Evolutionary conservation across 768 basidiomycete species (phyloP), one percentile per base, ranked within the genome.

Genomic region (Paxillus ammoniavirescens): DNA sequence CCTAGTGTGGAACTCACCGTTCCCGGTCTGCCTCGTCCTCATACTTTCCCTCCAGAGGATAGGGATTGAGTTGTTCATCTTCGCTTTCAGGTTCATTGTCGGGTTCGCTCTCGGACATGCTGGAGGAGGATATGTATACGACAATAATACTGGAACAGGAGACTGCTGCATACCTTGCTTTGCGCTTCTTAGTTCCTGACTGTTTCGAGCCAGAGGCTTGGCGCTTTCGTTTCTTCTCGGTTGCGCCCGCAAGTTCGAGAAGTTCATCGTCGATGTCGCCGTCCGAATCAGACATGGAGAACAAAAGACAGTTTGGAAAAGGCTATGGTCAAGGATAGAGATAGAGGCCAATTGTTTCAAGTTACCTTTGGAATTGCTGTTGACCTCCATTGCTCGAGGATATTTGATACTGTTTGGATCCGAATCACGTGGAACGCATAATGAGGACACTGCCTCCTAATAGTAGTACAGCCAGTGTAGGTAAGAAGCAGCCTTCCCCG

Each of bases 11-110:
- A 52, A 76, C 89, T 74, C 74, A 96, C 96, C 78, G 74, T 58
- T 86, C 80, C 63, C 88, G 82, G 70, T 98, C 96, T 12, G 75
- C 79, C 61, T 93, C 92, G 64, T 97, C 86, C 54, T 80, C 81
- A 65, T 91, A 98, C 70, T 92, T 91, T 47, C 92, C 93, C 62
- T 98, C 96, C 12, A 97, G 73, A 0, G 93, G 95, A 66, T 92
- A 98, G 4, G 85, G 86, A 59, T 91, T 87, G 12, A 68, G 65
- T 5, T 76, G 78, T 30, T 79, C 80, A 48, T 76, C 77, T 61
- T 89, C 88, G 55, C 82, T 86, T 61, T 89, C 87, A 10, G 79
- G 77, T 18, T 72, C 79, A 38, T 77, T 73, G 33, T 80, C 83
- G 15, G 85, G 83, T 8, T 70, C 68, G 23, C 63, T 71, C 33